phyloP scores from a whole-genome alignment of 257 asterid genomes.

The Orobanche coerulescens region DNA sequence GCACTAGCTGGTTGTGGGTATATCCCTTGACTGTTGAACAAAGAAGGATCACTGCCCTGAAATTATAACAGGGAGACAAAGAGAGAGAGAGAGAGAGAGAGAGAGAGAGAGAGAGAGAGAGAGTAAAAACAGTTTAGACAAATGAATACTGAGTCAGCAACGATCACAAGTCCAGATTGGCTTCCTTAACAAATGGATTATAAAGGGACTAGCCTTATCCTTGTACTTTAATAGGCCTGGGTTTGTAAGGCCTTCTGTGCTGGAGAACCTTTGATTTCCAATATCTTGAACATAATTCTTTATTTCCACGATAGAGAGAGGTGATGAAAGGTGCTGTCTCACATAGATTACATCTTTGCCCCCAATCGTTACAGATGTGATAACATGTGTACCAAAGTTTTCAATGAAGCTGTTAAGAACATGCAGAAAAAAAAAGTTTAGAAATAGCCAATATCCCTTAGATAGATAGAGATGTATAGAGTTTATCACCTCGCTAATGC shows the following conservation, averaged over 20 bases:
- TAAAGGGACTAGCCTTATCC: conserved; percentile 53
- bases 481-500: conserved; percentile 56
- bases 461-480: background rate
- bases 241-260: conserved; percentile 54
- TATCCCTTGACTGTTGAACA: conserved; percentile 76
- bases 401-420: conserved; percentile 64
- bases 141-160: conserved; percentile 3
- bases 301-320: conserved; percentile 57
- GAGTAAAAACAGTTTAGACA: conserved; percentile 15
- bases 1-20: conserved; percentile 73
- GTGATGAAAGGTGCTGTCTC: conserved; percentile 63
- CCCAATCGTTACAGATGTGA: conserved; percentile 70
- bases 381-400: conserved; percentile 77
- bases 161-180: background rate
- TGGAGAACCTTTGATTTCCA: conserved; percentile 77
- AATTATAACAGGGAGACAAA: conserved; percentile 21
- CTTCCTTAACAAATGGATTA: conserved; percentile 4
- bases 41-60: conserved; percentile 66
- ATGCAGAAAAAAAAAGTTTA: conserved; percentile 26
- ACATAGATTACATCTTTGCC: conserved; percentile 84
- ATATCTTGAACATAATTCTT: conserved; percentile 81
- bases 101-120: no score
- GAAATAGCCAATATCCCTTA: background rate
- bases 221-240: conserved; percentile 67
- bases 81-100: conserved; percentile 1